These are phyloP conservation scores for Casuarina cunninghamiana DNA, from an alignment of 306 rosid species.

Conservation along the genomic window DNA sequence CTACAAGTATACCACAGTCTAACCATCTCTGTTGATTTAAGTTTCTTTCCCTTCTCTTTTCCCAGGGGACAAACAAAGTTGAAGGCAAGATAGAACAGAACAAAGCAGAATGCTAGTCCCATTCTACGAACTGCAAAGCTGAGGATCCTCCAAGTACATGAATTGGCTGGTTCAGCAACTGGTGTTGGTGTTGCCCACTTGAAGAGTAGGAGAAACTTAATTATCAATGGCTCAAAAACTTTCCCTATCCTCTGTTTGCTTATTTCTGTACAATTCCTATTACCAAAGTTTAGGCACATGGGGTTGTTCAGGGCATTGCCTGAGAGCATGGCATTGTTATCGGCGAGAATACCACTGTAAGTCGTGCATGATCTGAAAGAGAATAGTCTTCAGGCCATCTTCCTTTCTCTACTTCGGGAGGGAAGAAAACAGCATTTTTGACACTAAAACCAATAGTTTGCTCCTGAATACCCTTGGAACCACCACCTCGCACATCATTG, in stretches of 20 bases:
- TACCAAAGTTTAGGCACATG: conserved; percentile 10
- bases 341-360: conserved; percentile 84
- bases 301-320: conserved; percentile 38
- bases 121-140: conserved; percentile 12
- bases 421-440: conserved; percentile 79
- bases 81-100: conserved; percentile 20
- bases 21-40: conserved; percentile 9
- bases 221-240: conserved; percentile 1
- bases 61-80: conserved; percentile 9
- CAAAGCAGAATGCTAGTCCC: conserved; percentile 14
- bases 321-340: conserved; percentile 79
- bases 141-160: not conserved
- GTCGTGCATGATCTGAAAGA: conserved; percentile 92
- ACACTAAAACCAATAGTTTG: conserved; percentile 77
- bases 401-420: conserved; percentile 93
- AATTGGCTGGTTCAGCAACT: conserved; percentile 6
- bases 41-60: conserved; percentile 18
- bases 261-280: conserved; percentile 29
- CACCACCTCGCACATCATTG: conserved; percentile 28
- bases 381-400: conserved; percentile 90
- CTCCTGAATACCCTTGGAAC: conserved; percentile 43
- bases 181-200: not conserved
- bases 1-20: conserved; percentile 35
- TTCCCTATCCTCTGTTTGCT: conserved; percentile 25
- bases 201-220: not conserved